A percentile compares a stretch with the other conserved stretches of the same genome.
phyloP scores from a whole-genome alignment of 371 early-diverging fungal species.

The Rhizopus microsporus region DNA sequence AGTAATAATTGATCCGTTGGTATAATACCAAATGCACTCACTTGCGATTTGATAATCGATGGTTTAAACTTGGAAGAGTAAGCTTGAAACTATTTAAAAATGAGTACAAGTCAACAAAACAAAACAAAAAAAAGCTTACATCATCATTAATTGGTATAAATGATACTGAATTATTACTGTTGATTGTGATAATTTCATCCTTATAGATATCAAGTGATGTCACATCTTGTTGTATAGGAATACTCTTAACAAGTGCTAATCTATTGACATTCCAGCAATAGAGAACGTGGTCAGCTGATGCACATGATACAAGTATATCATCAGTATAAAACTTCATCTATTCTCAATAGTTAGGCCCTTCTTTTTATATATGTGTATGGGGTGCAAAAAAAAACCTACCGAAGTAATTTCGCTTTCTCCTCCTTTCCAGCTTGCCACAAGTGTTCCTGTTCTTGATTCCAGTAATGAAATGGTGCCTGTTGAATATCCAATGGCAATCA shows the following conservation, averaged over 20 bases:
- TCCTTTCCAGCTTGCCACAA: conserved; percentile 66
- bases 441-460: conserved; percentile 63
- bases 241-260: conserved; percentile 58
- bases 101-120: not conserved
- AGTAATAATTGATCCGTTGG: conserved; percentile 64
- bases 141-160: conserved; percentile 71
- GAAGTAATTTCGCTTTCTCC: conserved; percentile 64
- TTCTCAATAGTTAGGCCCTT: too few relatives aligned
- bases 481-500: conserved; percentile 63
- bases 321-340: conserved; percentile 67
- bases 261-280: conserved; percentile 66
- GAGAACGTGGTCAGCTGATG: conserved; percentile 65
- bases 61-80: conserved; percentile 70
- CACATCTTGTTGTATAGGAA: conserved; percentile 41
- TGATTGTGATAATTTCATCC: conserved; percentile 66
- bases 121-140: conserved; percentile 34
- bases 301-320: conserved; percentile 61
- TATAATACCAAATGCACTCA: conserved; percentile 60
- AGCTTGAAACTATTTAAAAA: conserved; percentile 50
- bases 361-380: too few relatives aligned
- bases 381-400: conserved; percentile 30
- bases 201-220: conserved; percentile 15
- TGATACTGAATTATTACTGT: conserved; percentile 63
- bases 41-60: conserved; percentile 63
- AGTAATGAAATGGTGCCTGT: conserved; percentile 61